phyloP scores from a whole-genome alignment of 208 protist genomes.

The Trypanosoma avium region DNA sequence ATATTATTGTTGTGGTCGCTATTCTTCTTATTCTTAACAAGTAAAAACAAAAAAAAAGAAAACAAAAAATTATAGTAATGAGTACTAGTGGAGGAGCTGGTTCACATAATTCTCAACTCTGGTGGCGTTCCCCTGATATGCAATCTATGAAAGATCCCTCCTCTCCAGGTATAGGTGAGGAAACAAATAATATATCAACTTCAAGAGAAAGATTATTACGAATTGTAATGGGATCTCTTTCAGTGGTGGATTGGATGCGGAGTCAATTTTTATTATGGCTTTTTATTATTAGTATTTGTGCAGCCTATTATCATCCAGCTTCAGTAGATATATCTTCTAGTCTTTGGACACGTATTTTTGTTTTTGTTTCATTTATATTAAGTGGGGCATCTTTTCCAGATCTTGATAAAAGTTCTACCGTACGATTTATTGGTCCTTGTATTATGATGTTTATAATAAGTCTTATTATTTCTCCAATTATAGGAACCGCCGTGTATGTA shows the following conservation, averaged over 20 bases:
- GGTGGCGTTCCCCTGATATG: conserved; percentile 16
- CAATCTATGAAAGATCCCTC: background rate
- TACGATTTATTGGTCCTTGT: conserved; percentile 8
- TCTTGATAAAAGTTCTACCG: conserved; percentile 3
- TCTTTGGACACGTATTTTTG: conserved; percentile 15
- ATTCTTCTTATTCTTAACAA: too few species aligned
- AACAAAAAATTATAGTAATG: conserved; percentile 2
- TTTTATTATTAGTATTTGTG: conserved; percentile 20
- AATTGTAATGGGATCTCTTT: conserved; percentile 25
- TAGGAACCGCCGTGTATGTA: conserved; percentile 18
- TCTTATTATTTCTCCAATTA: conserved; percentile 21
- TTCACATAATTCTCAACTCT: background rate
- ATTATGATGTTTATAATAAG: conserved; percentile 7
- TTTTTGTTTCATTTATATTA: conserved; percentile 20
- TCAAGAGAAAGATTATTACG: conserved; percentile 19
- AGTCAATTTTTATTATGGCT: conserved; percentile 28
- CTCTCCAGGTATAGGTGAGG: background rate
- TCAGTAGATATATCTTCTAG: conserved; percentile 9
- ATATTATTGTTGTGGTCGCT: too few species aligned
- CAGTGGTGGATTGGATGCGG: conserved; percentile 26
- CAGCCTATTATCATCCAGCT: conserved; percentile 26
- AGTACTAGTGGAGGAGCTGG: background rate
- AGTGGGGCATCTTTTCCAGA: conserved; percentile 27
- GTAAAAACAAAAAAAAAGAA: background rate
- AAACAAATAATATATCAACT: background rate